Evolutionary conservation across 495 filamentous ascomycete genomes (phyloP), one percentile per base, ranked within the genome.

Genomic region (Neurospora tetrasperma): DNA sequence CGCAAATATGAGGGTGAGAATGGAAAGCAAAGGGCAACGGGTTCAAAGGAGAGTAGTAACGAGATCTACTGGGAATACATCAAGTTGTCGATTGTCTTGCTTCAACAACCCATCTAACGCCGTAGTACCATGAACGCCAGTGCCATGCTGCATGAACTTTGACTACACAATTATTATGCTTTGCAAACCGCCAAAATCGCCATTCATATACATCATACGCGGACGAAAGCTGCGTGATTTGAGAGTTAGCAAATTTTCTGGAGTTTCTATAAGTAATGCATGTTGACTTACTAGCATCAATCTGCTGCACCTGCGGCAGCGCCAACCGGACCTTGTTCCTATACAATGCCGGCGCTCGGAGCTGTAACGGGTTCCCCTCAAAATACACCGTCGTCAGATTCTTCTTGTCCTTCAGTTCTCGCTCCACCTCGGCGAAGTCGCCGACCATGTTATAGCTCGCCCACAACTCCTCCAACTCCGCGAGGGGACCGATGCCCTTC

Each of bases 361-460:
- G 85, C 84, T 98, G 94, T 77, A 99, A 79, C 66, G 96, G 96
- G 78, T 97, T 98, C 0, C 94, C 94, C 81, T 99, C 96, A 78
- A 99, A 96, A 80, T 99, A 99, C 38, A 99, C 95, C 3, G 96
- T 98, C 73, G 91, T 86, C 77, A 99, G 82, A 54, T 90, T 84
- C 80, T 92, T 83, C 83, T 94, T 96, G 75, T 93, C 90, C 73
- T 79, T 86, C 70, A 98, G 82, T 81, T 93, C 89, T 72, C 86
- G 84, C 83, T 97, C 94, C 7, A 98, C 88, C 77, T 98, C 96
- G 44, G 87, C 85, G 74, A 98, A 95, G 78, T 89, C 91, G 8
- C 83, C 80, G 9, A 99, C 79, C 77, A 91, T 84, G 80, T 97
- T 97, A 78, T 94, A 92, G 74, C 94, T 97, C 27, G 93, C 96